Conservation (phyloP, 164 flowering plant genomes). For the Vitis vinifera region DNA sequence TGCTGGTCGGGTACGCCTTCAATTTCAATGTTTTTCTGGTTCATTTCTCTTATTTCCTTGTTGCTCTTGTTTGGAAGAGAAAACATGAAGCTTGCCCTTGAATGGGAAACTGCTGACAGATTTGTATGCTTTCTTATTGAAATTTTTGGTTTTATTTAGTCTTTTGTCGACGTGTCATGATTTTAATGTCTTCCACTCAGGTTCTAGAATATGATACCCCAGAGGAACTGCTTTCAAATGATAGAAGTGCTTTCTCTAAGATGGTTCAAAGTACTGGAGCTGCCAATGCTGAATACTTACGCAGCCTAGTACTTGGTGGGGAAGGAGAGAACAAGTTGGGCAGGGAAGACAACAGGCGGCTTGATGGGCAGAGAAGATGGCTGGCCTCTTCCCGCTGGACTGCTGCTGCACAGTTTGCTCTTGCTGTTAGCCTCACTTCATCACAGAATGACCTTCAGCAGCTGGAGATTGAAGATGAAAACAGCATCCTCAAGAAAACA, state of each 20-base stretch:
- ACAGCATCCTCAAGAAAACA: constrained; percentile 75
- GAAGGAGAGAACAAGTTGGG: constrained; percentile 40
- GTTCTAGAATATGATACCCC: constrained; percentile 88
- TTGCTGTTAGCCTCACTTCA: constrained; percentile 80
- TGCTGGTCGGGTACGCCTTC: constrained; percentile 70
- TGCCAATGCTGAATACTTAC: constrained; percentile 95
- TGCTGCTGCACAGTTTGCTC: constrained; percentile 92
- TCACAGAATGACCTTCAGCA: constrained; percentile 84
- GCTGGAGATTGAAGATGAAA: constrained; percentile 67
- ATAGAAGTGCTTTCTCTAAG: constrained; percentile 81
- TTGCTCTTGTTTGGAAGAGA: neutral
- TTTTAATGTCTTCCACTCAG: constrained; percentile 31
- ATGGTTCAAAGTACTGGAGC: constrained; percentile 98
- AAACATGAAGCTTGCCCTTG: neutral
- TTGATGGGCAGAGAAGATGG: constrained; percentile 79
- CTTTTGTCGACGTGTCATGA: neutral
- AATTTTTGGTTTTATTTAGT: neutral
- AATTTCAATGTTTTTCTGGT: neutral
- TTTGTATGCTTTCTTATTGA: neutral
- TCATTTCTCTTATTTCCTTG: neutral
- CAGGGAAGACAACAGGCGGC: constrained; percentile 37
- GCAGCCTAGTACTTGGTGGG: constrained; percentile 63
- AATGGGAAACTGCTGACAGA: too few relatives aligned
- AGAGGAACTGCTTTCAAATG: constrained; percentile 62
- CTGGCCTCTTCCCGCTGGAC: constrained; percentile 96